Evolutionary conservation across 768 basidiomycete genomes (phyloP).

Genomic region (Macrocybe gigantea): DNA sequence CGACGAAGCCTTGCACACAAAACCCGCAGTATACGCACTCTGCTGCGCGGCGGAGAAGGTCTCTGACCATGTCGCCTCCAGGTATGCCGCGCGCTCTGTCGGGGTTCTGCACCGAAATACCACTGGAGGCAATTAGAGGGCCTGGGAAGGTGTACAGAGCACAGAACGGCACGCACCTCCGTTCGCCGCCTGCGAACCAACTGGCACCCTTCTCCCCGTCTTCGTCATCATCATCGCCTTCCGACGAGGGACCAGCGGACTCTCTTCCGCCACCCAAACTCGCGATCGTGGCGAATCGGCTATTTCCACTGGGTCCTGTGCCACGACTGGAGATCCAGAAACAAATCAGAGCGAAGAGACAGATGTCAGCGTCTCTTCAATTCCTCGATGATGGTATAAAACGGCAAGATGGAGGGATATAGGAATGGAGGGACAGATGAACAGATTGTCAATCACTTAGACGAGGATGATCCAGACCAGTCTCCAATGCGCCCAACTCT

Average conservation of each 20-base stretch:
- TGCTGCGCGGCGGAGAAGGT: constrained; percentile 75
- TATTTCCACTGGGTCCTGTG: constrained; percentile 3
- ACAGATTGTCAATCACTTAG: too few species aligned
- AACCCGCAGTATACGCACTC: constrained; percentile 44
- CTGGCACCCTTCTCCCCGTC: constrained; percentile 50
- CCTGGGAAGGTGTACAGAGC: neutral
- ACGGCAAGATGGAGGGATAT: neutral
- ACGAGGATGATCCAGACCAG: constrained; percentile 25
- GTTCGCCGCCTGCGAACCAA: constrained; percentile 93
- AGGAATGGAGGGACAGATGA: constrained; percentile 11
- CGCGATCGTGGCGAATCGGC: constrained; percentile 23
- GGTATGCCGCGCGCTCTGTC: constrained; percentile 40
- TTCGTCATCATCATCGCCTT: constrained; percentile 48
- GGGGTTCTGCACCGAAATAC: constrained; percentile 86
- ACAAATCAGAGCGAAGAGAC: too few species aligned
- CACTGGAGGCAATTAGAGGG: constrained; percentile 39
- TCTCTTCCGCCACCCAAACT: constrained; percentile 13
- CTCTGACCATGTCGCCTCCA: constrained; percentile 57
- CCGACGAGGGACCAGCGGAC: constrained; percentile 14
- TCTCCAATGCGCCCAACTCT: constrained; percentile 51
- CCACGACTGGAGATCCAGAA: too few species aligned
- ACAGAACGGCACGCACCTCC: constrained; percentile 48
- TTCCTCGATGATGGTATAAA: neutral
- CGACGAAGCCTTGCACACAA: neutral
- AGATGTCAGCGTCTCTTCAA: too few species aligned